These are phyloP conservation scores for Starmera pachycereana DNA, from an alignment of 805 yeast species.

Conservation along the genomic window DNA sequence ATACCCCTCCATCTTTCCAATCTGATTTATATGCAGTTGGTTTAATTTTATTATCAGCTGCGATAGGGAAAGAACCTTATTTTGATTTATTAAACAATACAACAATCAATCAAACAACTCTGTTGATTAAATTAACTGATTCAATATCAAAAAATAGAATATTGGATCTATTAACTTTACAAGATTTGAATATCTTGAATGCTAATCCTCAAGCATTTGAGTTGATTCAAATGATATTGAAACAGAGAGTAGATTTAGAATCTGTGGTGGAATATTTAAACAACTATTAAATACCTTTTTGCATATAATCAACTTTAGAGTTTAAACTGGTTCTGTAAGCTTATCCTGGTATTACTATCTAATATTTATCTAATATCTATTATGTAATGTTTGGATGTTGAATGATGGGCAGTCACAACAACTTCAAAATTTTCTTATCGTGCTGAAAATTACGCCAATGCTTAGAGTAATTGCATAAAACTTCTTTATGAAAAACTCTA, in stretches of 20 bases:
- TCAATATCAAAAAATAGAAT: conserved; percentile 23
- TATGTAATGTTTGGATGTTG: conserved; percentile 20
- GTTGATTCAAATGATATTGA: conserved; percentile 20
- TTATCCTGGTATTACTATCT: too few species aligned
- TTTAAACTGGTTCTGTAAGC: too few species aligned
- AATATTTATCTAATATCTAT: too few species aligned
- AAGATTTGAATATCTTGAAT: conserved; percentile 15
- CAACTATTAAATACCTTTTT: background rate
- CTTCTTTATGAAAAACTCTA: too few species aligned
- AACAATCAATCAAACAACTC: background rate
- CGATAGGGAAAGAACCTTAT: conserved; percentile 37
- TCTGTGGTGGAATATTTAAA: conserved; percentile 3
- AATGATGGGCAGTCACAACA: conserved; percentile 17
- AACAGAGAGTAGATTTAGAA: conserved; percentile 19
- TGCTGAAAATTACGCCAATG: background rate
- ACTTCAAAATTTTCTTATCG: background rate
- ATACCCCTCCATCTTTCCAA: conserved; percentile 24
- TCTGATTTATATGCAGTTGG: conserved; percentile 40
- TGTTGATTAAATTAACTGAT: conserved; percentile 19
- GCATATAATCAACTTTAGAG: background rate
- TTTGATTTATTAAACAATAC: conserved; percentile 7
- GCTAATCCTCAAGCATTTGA: conserved; percentile 9
- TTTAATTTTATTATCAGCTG: conserved; percentile 31
- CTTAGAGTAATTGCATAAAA: too few species aligned
- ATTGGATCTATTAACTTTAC: conserved; percentile 21